Conservation (phyloP, 306 rosid species). For the Mimosa bimucronata region DNA sequence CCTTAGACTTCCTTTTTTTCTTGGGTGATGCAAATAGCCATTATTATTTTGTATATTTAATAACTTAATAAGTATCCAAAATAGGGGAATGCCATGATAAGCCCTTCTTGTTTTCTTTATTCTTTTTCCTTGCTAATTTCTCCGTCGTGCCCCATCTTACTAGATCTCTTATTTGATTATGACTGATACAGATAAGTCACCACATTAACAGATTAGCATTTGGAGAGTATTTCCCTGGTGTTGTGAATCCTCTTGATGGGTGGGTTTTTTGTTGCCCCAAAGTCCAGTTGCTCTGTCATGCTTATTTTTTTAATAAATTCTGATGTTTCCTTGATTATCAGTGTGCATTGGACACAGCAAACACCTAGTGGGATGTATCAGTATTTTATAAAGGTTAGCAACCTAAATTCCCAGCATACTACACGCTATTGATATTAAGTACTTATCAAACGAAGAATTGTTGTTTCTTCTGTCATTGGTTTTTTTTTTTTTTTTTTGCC, state of each 20-base stretch:
- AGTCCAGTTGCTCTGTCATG: constrained; percentile 28
- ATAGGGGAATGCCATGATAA: neutral
- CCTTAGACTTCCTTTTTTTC: neutral
- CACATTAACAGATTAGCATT: constrained; percentile 81
- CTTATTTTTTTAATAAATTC: constrained; percentile 27
- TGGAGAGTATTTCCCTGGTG: constrained; percentile 94
- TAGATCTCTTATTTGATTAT: constrained; percentile 32
- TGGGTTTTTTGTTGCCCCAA: constrained; percentile 42
- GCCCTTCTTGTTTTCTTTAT: neutral
- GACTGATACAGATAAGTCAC: constrained; percentile 73
- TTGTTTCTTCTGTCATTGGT: neutral
- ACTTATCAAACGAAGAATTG: neutral
- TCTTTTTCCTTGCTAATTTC: neutral
- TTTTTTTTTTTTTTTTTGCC: no score
- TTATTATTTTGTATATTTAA: constrained; percentile 15
- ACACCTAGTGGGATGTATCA: constrained; percentile 92
- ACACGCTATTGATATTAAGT: constrained; percentile 18
- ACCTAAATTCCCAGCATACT: constrained; percentile 21
- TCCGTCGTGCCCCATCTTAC: constrained; percentile 29
- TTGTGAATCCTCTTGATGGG: constrained; percentile 89
- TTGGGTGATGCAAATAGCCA: neutral
- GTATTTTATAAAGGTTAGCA: constrained; percentile 92
- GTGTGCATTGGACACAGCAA: constrained; percentile 85
- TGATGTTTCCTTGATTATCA: constrained; percentile 43
- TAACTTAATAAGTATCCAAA: constrained; percentile 7